These are phyloP conservation scores for Pythium coloratum DNA, from an alignment of 352 stramenopile species.

Conservation along the genomic window DNA sequence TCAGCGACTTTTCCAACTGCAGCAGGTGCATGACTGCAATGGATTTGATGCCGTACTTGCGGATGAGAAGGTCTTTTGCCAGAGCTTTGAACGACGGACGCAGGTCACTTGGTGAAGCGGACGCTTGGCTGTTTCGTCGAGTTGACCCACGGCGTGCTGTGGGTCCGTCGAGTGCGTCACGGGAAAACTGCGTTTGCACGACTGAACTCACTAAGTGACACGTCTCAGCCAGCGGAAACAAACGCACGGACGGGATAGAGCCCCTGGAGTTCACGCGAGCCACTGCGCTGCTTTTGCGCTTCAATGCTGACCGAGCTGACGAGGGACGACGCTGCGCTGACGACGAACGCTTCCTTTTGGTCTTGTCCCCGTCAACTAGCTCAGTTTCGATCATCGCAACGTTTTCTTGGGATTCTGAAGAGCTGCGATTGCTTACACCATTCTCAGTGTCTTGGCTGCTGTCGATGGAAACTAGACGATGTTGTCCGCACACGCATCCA, in stretches of 20 bases:
- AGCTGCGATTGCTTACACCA: not conserved
- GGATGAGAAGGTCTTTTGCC: constrained; percentile 56
- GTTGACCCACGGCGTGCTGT: constrained; percentile 9
- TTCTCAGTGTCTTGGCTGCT: constrained; percentile 7
- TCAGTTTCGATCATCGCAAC: not conserved
- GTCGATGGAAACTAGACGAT: constrained; percentile 28
- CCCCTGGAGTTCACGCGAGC: constrained; percentile 27
- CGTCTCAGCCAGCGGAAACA: constrained; percentile 59
- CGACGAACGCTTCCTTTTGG: constrained; percentile 16
- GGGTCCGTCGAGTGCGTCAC: constrained; percentile 35
- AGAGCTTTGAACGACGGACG: constrained; percentile 52
- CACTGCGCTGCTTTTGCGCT: constrained; percentile 9
- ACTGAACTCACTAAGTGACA: constrained; percentile 63
- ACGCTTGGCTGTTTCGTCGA: constrained; percentile 22
- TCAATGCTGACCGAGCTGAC: not conserved
- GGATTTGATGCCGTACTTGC: constrained; percentile 77
- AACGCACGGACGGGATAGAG: constrained; percentile 34
- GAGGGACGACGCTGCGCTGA: constrained; percentile 24
- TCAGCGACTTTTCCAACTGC: constrained; percentile 68
- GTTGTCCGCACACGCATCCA: constrained; percentile 49
- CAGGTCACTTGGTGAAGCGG: constrained; percentile 36
- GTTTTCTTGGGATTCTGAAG: not conserved
- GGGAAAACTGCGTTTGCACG: constrained; percentile 62
- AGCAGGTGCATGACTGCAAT: constrained; percentile 68
- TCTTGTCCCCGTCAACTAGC: not conserved